Evolutionary conservation across 352 stramenopile species (phyloP).

Genomic region (Globisporangium splendens): DNA sequence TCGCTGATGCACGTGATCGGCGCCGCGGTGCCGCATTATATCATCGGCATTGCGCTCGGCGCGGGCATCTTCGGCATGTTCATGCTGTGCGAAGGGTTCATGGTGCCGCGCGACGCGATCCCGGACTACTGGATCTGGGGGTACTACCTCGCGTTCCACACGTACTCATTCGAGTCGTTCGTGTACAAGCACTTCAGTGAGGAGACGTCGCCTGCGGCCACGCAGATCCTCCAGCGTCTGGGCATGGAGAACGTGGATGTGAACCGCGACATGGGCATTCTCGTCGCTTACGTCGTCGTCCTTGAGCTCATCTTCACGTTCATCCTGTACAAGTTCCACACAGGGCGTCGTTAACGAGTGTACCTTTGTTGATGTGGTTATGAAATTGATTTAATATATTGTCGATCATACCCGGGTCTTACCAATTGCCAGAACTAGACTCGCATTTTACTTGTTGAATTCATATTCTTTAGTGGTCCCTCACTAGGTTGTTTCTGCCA

Average conservation of each 20-base stretch:
- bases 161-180: conserved; percentile 83
- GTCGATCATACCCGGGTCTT: no score
- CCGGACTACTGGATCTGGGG: conserved; percentile 76
- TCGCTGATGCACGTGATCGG: conserved; percentile 79
- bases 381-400: no score
- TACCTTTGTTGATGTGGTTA: no score
- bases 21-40: conserved; percentile 80
- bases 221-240: conserved; percentile 11
- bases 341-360: conserved; percentile 25
- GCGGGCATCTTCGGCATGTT: conserved; percentile 85
- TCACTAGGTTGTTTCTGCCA: no score
- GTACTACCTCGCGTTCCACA: conserved; percentile 87
- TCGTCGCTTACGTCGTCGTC: conserved; percentile 40
- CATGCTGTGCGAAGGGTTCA: conserved; percentile 87
- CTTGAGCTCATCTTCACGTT: conserved; percentile 49
- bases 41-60: conserved; percentile 81
- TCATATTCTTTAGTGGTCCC: no score
- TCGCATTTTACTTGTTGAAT: no score
- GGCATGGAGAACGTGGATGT: conserved; percentile 61
- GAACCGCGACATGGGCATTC: conserved; percentile 48
- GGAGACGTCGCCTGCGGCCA: background rate
- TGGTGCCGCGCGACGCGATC: conserved; percentile 63
- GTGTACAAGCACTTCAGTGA: conserved; percentile 76
- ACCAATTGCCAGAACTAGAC: no score
- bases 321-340: conserved; percentile 64